Evolutionary conservation across 306 rosid genomes (phyloP), one percentile per base, ranked within the genome.

Genomic region (Abrus pulchellus): DNA sequence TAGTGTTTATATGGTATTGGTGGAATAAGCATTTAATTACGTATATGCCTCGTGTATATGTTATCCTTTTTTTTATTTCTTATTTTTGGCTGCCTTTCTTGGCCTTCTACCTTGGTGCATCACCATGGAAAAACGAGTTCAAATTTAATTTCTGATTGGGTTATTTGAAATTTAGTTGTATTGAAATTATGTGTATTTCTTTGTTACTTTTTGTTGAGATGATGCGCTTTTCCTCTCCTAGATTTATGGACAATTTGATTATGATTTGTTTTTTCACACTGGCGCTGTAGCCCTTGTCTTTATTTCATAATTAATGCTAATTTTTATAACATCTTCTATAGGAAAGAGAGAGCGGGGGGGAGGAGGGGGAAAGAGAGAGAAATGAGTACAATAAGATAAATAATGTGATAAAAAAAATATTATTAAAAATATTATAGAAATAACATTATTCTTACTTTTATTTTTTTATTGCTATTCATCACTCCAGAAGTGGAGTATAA

Each of bases 1-100:
- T 40, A 81, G 30, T 73, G 40, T 20, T 54, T 32, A 55, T 73
- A 55, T 38, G 52, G 55, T 41, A 4, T 54, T 74, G 68, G 55
- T 57, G 41, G 38, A 53, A 56, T 74, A 53, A 34, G 30, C 20
- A 32, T 70, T 73, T 20, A 27, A 55, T 33, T 45, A 28, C 49
- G 10, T 47, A 40, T 38, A 28, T 72, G 27, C 27, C 57, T 28
- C 1, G 40, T 65, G 9, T 66, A 43, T 40, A 30, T 32, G 13
- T 27, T 32, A 44, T 68, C 56, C 10, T 66, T 41, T 9, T 20
- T 20, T 20, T 20, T 20, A 20, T 20, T 20, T 20, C 20, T 20
- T 20, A 20, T 20, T 20, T 20, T 20, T 20, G 20, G 20, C 20
- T 45, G 7, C 12, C 38, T 44, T 45, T 68, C 45, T 29, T 29